phyloP scores from a whole-genome alignment of 345 rosid genomes.

The Moricandia moricandioides region DNA sequence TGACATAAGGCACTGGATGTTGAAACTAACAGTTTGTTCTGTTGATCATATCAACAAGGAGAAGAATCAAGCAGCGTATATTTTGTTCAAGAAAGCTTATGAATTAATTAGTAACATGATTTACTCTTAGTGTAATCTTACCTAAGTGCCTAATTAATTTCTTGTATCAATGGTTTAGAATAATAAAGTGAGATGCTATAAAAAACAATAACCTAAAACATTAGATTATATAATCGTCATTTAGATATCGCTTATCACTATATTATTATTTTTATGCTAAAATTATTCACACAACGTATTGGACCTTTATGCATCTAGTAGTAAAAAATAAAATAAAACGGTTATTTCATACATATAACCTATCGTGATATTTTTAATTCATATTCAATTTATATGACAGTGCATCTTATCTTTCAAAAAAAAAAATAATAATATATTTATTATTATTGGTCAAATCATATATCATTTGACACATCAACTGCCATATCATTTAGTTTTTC shows the following conservation, averaged over 20 bases:
- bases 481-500: too few relatives aligned
- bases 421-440: too few relatives aligned
- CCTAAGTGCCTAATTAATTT: background rate
- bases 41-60: background rate
- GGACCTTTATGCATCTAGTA: background rate
- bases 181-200: background rate
- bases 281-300: background rate
- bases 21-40: background rate
- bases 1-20: too few relatives aligned
- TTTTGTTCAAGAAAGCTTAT: background rate
- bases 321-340: constrained; percentile 21
- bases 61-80: background rate
- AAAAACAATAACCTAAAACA: background rate
- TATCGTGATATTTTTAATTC: too few relatives aligned
- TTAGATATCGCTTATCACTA: background rate
- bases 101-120: background rate
- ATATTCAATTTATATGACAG: too few relatives aligned
- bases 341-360: too few relatives aligned
- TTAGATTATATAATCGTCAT: background rate
- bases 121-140: background rate
- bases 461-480: too few relatives aligned
- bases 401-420: too few relatives aligned
- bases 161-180: background rate
- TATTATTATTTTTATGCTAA: background rate
- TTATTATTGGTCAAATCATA: too few relatives aligned